Base-by-base conservation (phyloP, 257 asterid species). In the Jacaranda copaia region DNA sequence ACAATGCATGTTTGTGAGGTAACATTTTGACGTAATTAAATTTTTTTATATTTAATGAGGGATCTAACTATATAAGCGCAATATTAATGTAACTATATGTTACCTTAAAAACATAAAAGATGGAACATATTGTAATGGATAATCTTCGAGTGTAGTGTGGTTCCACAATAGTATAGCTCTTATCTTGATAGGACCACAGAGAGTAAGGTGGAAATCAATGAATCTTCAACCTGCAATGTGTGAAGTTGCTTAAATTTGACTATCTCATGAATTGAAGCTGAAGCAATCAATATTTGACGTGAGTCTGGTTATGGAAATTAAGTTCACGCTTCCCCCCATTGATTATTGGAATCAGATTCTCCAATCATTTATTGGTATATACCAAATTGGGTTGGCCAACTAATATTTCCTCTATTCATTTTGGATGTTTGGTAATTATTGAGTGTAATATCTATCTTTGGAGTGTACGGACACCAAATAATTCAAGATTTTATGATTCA, bases 241-340 rank as follows among this genome's bases (percentile, higher is more conserved):
- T 59, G 65, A 59, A 59, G 25, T 25, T 59, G 65, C 40, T 59
- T 32, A 59, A 36, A n/a, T 8, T 65, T 16, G 3, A 65, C 42
- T 65, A 43, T 40, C 9, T 45, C 57, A 20, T 18, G 39, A 67
- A 43, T 45, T 67, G 57, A 20, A 25, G 4, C 10, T 18, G 10
- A 65, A 65, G 72, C 72, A 67, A 67, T 43, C 11, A 43, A 18
- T 67, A 65, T 43, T 66, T 66, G 72, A 45, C 8, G n/a, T 42
- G 48, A 36, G 36, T 20, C 66, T 0, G 38, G n/a, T n/a, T 9
- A 32, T 0, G 12, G 42, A 32, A 32, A 61, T 61, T 61, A 61
- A 61, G 35, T 35, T 35, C 9, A 61, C 12, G 68, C 7, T 39
- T 10, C 15, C 68, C 68, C 9, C 19, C 0, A 36, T 16, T 6